Conservation (phyloP, 495 filamentous ascomycete genomes). For the Neurospora tetraspora region DNA sequence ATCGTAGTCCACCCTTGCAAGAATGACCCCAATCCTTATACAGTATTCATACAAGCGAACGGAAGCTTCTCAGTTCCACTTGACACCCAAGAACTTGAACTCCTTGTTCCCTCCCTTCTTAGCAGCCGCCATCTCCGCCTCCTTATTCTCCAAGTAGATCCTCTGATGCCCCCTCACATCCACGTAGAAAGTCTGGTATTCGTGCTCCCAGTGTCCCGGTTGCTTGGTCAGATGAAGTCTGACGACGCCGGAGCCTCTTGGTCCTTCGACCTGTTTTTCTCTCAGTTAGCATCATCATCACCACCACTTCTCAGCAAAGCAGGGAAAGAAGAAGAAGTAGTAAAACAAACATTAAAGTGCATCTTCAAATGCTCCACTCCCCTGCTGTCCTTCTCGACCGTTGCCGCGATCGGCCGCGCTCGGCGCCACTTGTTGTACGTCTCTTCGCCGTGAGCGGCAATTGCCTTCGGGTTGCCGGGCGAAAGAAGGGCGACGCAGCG, state of each 20-base stretch:
- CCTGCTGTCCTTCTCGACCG: constrained; percentile 52
- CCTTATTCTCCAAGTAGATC: constrained; percentile 53
- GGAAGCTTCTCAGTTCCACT: constrained; percentile 42
- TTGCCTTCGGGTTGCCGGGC: constrained; percentile 56
- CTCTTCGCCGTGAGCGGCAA: constrained; percentile 75
- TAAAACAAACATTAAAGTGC: constrained; percentile 71
- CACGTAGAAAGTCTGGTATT: constrained; percentile 71
- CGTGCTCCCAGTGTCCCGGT: constrained; percentile 50
- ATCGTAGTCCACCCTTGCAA: background rate
- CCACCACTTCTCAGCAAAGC: background rate
- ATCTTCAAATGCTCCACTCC: constrained; percentile 78
- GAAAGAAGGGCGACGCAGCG: constrained; percentile 58
- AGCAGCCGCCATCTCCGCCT: constrained; percentile 18
- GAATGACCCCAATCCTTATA: background rate
- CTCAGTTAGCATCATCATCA: constrained; percentile 3
- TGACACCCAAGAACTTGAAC: constrained; percentile 51
- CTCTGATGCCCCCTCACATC: constrained; percentile 56
- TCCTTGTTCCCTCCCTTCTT: constrained; percentile 33
- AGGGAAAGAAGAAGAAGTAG: too few species aligned
- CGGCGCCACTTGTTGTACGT: constrained; percentile 74
- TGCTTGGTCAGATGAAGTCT: constrained; percentile 64
- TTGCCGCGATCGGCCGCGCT: constrained; percentile 74
- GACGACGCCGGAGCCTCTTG: constrained; percentile 63
- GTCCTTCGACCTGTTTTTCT: constrained; percentile 62
- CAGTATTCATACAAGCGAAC: background rate